A percentile compares a stretch with the other conserved stretches of the same genome.
Conservation (phyloP, 441 rosid genomes). For the Aleurites moluccanus region DNA sequence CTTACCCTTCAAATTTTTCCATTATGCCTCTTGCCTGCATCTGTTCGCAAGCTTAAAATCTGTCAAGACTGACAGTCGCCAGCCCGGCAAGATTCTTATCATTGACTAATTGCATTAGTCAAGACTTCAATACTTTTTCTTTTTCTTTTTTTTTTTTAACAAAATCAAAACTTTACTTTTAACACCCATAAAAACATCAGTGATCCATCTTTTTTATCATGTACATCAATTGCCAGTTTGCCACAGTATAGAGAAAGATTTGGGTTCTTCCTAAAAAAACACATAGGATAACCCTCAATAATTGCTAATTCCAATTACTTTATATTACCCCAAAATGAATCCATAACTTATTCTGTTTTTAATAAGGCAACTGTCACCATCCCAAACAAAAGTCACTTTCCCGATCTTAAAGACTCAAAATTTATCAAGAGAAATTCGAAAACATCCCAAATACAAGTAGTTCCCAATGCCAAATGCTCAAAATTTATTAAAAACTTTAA, state of each 20-base stretch:
- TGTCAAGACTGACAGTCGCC: background rate
- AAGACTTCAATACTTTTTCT: background rate
- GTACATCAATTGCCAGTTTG: slow-evolving; percentile 4
- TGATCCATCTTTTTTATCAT: background rate
- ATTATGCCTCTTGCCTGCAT: background rate
- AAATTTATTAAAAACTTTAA: background rate
- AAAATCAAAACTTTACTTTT: background rate
- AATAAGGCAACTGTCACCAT: background rate
- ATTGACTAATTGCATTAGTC: background rate
- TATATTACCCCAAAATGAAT: background rate
- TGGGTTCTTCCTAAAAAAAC: background rate
- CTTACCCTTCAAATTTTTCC: background rate
- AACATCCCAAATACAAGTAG: background rate
- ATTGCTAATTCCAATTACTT: background rate
- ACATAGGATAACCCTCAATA: background rate
- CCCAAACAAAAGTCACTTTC: background rate
- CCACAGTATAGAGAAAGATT: background rate
- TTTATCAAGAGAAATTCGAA: background rate
- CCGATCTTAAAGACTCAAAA: background rate
- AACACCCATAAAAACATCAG: background rate
- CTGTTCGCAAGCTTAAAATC: background rate
- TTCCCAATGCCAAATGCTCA: background rate
- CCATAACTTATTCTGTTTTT: background rate
- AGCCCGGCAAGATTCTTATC: background rate
- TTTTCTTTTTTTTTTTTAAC: too few species aligned